Evolutionary conservation across 345 rosid genomes (phyloP), one percentile per base, ranked within the genome.

Genomic region (Pistacia atlantica): DNA sequence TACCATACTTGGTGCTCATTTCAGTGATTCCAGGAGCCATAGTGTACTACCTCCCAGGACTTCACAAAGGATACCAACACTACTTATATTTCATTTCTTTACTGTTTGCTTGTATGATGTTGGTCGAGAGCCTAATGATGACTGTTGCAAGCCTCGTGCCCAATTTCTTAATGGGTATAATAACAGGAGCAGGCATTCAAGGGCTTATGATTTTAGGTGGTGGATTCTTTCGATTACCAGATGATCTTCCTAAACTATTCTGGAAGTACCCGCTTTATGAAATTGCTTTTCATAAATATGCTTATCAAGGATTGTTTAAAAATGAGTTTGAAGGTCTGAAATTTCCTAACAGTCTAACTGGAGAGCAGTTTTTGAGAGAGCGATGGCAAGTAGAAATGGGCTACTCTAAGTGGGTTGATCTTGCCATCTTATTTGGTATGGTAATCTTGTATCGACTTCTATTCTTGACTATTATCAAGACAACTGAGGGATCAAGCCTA

Each of bases 41-140:
- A 66, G 51, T 83, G 0, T 87, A 85, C 69, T 82, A 31, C 63
- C 69, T 78, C 3, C 71, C 77, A 0, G 87, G 87, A 9, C 90
- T 89, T 33, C 89, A 86, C 14, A 22, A 28, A n/a, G 81, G 81
- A 64, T 52, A 11, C 8, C 73, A 66, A 45, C 83, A 81, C 62
- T 87, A 87, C 65, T 8, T 63, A 3, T 89, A 80, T 85, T 90
- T 86, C 17, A 37, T 62, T 1, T 1, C 55, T 0, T 11, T 28
- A 3, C 10, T 90, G 35, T 86, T 87, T 16, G 78, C 84, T 10
- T 82, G 89, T 71, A 66, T 90, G 87, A 57, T 85, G 77, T 35
- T 86, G 63, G 86, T 90, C 1, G 93, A 87, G 76, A 80, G 93
- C 80, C 35, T 90, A 28, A 87, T 90, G 93, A 85, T 87, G 91